phyloP scores from a whole-genome alignment of 768 basidiomycete species.

The Amanita polypyramis region DNA sequence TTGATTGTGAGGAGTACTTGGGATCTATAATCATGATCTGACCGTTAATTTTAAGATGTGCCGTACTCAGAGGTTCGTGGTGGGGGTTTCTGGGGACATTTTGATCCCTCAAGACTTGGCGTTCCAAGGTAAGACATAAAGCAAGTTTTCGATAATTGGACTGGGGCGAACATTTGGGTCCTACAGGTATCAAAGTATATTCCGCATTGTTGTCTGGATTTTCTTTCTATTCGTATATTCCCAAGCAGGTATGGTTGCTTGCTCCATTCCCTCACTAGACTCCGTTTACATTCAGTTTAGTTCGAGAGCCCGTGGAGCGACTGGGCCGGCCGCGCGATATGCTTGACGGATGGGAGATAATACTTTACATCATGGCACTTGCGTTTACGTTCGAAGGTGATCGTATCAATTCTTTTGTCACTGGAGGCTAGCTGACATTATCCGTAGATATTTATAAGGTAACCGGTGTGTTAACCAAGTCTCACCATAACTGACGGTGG shows the following conservation, averaged over 20 bases:
- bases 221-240: conserved; percentile 75
- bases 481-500: not conserved
- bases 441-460: conserved; percentile 47
- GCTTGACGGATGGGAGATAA: conserved; percentile 75
- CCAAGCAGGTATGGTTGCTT: conserved; percentile 52
- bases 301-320: conserved; percentile 68
- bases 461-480: not conserved
- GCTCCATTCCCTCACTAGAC: not conserved
- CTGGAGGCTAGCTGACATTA: not conserved
- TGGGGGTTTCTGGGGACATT: conserved; percentile 52
- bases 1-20: conserved; percentile 51
- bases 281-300: conserved; percentile 22
- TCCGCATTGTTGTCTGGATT: conserved; percentile 70
- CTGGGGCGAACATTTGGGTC: no score
- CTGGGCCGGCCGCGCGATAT: conserved; percentile 39
- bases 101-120: conserved; percentile 68
- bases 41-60: conserved; percentile 38
- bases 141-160: no score
- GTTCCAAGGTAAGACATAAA: conserved; percentile 52
- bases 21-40: not conserved
- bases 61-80: conserved; percentile 48
- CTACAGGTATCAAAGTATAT: conserved; percentile 72
- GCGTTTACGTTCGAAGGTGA: conserved; percentile 76
- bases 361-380: conserved; percentile 69
- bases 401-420: conserved; percentile 6